These are phyloP conservation scores for Talaromyces sp. DNA, from an alignment of 2,329 filamentous ascomycete species.

Conservation along the genomic window DNA sequence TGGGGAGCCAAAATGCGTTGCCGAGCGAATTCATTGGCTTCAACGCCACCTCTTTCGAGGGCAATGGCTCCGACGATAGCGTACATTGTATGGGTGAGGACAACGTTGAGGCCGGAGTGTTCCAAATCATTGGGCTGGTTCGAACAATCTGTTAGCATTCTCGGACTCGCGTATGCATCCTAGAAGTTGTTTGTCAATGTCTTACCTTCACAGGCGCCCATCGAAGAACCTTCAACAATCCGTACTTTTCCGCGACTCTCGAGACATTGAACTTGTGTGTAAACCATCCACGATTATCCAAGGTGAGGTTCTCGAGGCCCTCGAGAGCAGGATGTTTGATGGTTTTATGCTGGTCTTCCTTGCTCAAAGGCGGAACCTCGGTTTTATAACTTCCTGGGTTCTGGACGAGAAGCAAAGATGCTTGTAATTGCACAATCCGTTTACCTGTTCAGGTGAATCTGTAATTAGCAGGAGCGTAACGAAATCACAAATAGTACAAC, in stretches of 20 bases:
- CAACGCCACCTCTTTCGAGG: slow-evolving; percentile 78
- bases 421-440: slow-evolving; percentile 62
- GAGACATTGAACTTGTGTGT: slow-evolving; percentile 65
- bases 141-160: neutral
- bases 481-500: slow-evolving; percentile 18
- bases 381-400: slow-evolving; percentile 37
- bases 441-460: slow-evolving; percentile 48
- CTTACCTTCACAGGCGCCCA: slow-evolving; percentile 82
- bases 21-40: slow-evolving; percentile 70
- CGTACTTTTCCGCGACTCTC: slow-evolving; percentile 65
- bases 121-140: slow-evolving; percentile 62
- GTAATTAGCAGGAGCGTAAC: neutral
- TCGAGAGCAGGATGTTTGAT: slow-evolving; percentile 69
- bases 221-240: slow-evolving; percentile 70
- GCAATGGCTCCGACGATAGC: slow-evolving; percentile 85
- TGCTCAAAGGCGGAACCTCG: slow-evolving; percentile 40
- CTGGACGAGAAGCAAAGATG: slow-evolving; percentile 60
- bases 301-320: slow-evolving; percentile 69
- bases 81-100: slow-evolving; percentile 74
- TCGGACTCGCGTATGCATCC: slow-evolving; percentile 26
- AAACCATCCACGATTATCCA: slow-evolving; percentile 58
- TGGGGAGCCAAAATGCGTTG: slow-evolving; percentile 67
- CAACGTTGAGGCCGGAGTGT: slow-evolving; percentile 68
- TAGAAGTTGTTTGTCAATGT: neutral
- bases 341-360: slow-evolving; percentile 56